Conservation (phyloP, 2,329 filamentous ascomycete species). For the Pseudocercospora fijiensis region DNA sequence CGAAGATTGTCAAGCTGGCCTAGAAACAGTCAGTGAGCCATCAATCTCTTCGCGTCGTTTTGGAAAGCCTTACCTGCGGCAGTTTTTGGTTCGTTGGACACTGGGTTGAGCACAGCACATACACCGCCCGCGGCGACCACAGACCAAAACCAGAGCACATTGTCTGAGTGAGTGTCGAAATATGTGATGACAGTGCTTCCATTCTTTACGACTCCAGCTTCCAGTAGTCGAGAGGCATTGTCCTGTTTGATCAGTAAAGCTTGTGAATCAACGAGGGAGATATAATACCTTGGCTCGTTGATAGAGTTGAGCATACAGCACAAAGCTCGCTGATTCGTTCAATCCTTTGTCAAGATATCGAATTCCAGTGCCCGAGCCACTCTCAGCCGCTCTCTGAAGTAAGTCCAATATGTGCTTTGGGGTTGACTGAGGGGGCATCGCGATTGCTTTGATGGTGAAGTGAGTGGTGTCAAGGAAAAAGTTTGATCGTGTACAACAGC, state of each 20-base stretch:
- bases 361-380: constrained; percentile 6
- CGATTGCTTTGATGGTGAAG: background rate
- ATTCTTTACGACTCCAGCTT: constrained; percentile 21
- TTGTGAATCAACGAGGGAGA: background rate
- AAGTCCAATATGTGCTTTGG: constrained; percentile 21
- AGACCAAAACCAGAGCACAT: constrained; percentile 47
- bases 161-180: constrained; percentile 42
- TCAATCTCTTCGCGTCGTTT: no score
- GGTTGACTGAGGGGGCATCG: background rate
- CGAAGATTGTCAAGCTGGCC: constrained; percentile 25
- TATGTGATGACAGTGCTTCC: constrained; percentile 31
- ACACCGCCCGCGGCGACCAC: constrained; percentile 38
- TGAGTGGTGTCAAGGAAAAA: background rate
- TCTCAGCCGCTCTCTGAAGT: constrained; percentile 17
- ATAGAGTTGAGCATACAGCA: constrained; percentile 20
- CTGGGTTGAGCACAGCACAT: constrained; percentile 22
- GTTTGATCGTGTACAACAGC: background rate
- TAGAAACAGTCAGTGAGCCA: background rate
- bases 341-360: constrained; percentile 18
- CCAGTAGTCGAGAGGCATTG: constrained; percentile 17
- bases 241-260: constrained; percentile 9
- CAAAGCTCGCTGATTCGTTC: constrained; percentile 11
- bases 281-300: constrained; percentile 19
- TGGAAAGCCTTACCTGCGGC: constrained; percentile 13
- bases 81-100: constrained; percentile 28